These are phyloP conservation scores for Talaromyces sp. DNA, from an alignment of 2,329 filamentous ascomycete genomes.

Conservation along the genomic window DNA sequence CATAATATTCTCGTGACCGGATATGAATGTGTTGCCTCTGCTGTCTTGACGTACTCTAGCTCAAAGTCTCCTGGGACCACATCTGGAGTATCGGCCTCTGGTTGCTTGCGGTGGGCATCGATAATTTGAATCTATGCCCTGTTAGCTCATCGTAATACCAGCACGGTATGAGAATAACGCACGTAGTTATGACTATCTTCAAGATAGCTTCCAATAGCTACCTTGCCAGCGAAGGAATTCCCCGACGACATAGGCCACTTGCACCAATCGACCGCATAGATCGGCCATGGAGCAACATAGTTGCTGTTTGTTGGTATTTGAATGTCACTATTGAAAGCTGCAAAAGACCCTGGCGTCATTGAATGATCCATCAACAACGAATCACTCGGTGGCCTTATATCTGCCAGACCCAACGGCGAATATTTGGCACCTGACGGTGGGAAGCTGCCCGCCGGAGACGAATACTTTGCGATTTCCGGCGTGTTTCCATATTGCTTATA, in stretches of 20 bases:
- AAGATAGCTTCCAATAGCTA: conserved; percentile 91
- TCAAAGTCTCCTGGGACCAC: conserved; percentile 59
- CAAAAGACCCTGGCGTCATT: conserved; percentile 50
- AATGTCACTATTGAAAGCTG: conserved; percentile 62
- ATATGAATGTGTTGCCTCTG: conserved; percentile 96
- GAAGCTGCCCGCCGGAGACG: conserved; percentile 44
- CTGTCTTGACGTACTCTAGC: conserved; percentile 86
- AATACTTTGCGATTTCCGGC: conserved; percentile 63
- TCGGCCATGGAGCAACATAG: conserved; percentile 88
- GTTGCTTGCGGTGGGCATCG: conserved; percentile 73
- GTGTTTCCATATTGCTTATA: conserved; percentile 62
- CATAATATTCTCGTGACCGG: conserved; percentile 91
- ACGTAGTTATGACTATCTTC: conserved; percentile 99
- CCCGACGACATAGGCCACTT: conserved; percentile 82
- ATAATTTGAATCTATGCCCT: conserved; percentile 84
- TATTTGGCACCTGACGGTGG: conserved; percentile 58
- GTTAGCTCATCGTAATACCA: neutral
- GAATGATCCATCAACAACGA: conserved; percentile 70
- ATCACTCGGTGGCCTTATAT: conserved; percentile 83
- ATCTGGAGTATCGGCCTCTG: conserved; percentile 62
- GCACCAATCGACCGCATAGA: conserved; percentile 98
- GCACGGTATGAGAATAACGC: conserved; percentile 19
- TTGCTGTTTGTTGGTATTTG: conserved; percentile 72
- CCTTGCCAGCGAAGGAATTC: conserved; percentile 70
- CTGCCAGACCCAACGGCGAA: conserved; percentile 82